Evolutionary conservation across 2,329 filamentous ascomycete species (phyloP), one percentile per base, ranked within the genome.

Genomic region (Lojkania enalia): DNA sequence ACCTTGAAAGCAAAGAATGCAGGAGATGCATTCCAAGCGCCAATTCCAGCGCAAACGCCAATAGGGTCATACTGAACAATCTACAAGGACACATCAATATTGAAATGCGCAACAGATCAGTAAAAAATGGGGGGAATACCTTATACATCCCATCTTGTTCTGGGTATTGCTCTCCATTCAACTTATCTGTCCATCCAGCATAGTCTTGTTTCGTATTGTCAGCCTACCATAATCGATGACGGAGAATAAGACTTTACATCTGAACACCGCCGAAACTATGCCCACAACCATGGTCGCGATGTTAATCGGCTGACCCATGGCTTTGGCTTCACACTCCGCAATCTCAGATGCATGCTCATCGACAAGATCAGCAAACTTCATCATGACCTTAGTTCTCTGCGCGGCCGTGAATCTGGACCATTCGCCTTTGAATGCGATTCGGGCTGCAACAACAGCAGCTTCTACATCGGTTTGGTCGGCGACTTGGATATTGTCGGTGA

Each of bases 31-130:
- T 64, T 64, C 61, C 61, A 66, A 14, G 61, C 60, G 13, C 55
- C 56, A 31, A 66, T 58, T 3, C 56, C 58, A 7, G 63, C 58
- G 37, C 60, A 64, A 6, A 65, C 63, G 19, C 60, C 59, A 18
- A 66, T 37, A 1, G 63, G 59, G 20, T 66, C 59, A 35, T 66
- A 63, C 27, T 56, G 53, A 2, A 64, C 54, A 16, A 64, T 59
- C 40, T 53, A 23, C 3, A n/a, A 27, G 7, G 5, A 11, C n/a
- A n/a, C n/a, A n/a, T n/a, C n/a, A n/a, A n/a, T n/a, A n/a, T n/a
- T n/a, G n/a, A n/a, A n/a, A n/a, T n/a, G n/a, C n/a, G n/a, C n/a
- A n/a, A n/a, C 14, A 7, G 23, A 33, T 13, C 12, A 35, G 14
- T n/a, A n/a, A n/a, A n/a, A n/a, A n/a, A 31, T 7, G 31, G 15